A percentile compares a stretch with the other conserved stretches of the same genome.
Evolutionary conservation across 768 basidiomycete genomes (phyloP).

Genomic region (Paxillus ammoniavirescens): DNA sequence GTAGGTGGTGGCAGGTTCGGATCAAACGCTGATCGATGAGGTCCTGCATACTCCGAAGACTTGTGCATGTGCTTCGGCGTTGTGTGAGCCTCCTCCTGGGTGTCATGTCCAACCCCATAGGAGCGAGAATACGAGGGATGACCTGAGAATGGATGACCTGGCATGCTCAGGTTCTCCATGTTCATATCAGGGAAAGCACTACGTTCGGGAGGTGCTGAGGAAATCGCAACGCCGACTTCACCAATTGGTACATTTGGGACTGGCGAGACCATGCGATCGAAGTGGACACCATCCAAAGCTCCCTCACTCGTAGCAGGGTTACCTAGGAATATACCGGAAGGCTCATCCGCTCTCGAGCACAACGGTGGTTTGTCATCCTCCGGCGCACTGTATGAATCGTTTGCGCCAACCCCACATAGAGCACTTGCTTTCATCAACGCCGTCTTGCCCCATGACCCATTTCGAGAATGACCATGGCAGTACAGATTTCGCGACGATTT

Average conservation of each 20-base stretch:
- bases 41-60: conserved; percentile 39
- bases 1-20: conserved; percentile 12
- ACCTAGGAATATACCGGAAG: conserved; percentile 14
- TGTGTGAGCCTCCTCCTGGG: conserved; percentile 1
- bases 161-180: conserved; percentile 17
- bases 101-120: not conserved
- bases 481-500: conserved; percentile 25
- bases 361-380: conserved; percentile 23
- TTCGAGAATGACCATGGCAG: conserved; percentile 31
- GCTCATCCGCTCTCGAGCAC: conserved; percentile 22
- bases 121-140: conserved; percentile 17
- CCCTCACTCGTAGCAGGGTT: not conserved
- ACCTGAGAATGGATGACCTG: conserved; percentile 39
- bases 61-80: conserved; percentile 19
- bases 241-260: conserved; percentile 26
- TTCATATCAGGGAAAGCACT: conserved; percentile 8
- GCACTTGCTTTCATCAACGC: conserved; percentile 36
- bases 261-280: conserved; percentile 25
- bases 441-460: conserved; percentile 38
- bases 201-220: conserved; percentile 33
- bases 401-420: conserved; percentile 24
- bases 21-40: conserved; percentile 36
- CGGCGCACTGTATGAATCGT: conserved; percentile 24
- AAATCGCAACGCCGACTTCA: conserved; percentile 45
- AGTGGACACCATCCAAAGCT: not conserved